Conservation (phyloP, 352 stramenopile species). For the Globisporangium abappressorium region DNA sequence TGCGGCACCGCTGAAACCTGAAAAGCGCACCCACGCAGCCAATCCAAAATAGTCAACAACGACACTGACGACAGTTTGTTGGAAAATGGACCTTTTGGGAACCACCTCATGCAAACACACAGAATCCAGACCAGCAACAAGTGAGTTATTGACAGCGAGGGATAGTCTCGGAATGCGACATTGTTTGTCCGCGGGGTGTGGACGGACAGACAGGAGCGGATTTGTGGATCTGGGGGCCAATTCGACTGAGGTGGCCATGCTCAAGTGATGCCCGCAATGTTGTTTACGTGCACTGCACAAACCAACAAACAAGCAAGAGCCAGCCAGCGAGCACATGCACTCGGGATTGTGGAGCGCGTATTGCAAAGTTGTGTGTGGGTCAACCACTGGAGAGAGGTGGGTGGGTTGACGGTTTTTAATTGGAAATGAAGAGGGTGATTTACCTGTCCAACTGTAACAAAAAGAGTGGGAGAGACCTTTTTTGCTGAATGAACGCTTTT, state of each 20-base stretch:
- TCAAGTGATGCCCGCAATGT: neutral
- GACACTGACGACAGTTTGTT: neutral
- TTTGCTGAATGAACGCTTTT: neutral
- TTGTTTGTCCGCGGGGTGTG: neutral
- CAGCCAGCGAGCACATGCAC: no score
- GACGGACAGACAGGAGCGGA: no score
- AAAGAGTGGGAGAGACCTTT: neutral
- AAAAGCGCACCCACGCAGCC: neutral
- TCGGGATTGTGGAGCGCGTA: no score
- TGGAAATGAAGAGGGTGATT: no score
- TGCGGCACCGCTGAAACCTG: neutral
- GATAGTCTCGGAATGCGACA: neutral
- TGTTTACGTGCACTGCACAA: neutral
- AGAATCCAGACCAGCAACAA: neutral
- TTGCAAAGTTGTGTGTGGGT: no score
- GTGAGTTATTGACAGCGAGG: neutral
- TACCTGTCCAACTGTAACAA: no score
- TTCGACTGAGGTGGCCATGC: neutral
- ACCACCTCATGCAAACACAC: neutral
- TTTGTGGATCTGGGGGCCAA: no score
- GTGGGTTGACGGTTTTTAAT: no score
- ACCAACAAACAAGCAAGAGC: no score
- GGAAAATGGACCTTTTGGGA: neutral
- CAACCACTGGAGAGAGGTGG: no score
- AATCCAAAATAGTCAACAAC: neutral